Percentiles rank a stretch among this genome's conserved stretches.
Conservation (phyloP, 257 asterid genomes). For the Petrea volubilis region DNA sequence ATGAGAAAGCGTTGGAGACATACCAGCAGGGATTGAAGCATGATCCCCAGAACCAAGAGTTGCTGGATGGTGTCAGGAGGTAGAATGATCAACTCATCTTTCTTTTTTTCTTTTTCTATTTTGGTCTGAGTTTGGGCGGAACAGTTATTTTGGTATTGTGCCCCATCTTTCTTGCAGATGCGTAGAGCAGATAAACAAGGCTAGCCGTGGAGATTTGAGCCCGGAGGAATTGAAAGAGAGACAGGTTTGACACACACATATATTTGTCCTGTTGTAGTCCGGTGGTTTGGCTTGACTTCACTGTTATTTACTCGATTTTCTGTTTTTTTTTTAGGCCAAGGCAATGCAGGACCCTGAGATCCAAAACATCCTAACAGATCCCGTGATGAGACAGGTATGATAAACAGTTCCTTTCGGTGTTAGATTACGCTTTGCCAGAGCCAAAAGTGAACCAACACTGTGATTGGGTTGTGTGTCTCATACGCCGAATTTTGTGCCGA, state of each 20-base stretch:
- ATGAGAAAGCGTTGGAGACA: constrained; percentile 84
- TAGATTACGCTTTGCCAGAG: too few relatives aligned
- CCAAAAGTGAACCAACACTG: too few relatives aligned
- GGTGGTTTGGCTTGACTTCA: background rate
- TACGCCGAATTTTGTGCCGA: too few relatives aligned
- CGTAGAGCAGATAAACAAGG: constrained; percentile 81
- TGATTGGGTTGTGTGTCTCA: too few relatives aligned
- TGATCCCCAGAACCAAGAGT: constrained; percentile 76
- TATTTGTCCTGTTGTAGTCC: background rate
- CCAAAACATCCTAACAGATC: too few relatives aligned
- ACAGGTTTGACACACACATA: constrained; percentile 57
- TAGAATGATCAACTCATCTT: background rate
- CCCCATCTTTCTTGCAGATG: constrained; percentile 57
- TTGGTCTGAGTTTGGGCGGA: background rate
- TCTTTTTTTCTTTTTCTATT: background rate
- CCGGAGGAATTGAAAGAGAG: constrained; percentile 96
- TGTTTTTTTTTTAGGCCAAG: background rate
- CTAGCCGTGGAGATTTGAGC: constrained; percentile 84
- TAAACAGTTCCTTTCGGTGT: too few relatives aligned
- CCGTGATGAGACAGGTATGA: too few relatives aligned
- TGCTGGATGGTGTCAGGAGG: constrained; percentile 88
- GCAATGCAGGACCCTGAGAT: too few relatives aligned
- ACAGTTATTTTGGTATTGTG: background rate
- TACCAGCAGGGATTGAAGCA: constrained; percentile 87
- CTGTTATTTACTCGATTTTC: background rate